A percentile compares a stretch with the other conserved stretches of the same genome.
phyloP scores from a whole-genome alignment of 1,284 basidiomycete species.

The Cutaneotrichosporon sp. region DNA sequence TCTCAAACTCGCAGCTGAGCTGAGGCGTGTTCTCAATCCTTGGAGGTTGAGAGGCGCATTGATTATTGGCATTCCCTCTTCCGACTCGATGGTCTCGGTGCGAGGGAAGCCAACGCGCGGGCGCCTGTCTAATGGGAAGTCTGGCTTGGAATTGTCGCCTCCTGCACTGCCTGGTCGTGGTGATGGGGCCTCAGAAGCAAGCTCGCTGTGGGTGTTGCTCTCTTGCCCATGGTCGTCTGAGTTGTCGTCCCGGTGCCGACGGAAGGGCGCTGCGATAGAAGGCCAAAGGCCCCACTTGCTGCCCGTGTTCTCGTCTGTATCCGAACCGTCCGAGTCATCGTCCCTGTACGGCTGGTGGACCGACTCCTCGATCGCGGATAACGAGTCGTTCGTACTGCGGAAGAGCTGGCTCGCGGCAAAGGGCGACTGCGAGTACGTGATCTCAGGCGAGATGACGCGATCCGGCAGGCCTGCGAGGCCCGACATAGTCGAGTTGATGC shows the following conservation, averaged over 20 bases:
- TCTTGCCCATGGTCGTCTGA: conserved; percentile 27
- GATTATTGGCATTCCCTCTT: conserved; percentile 22
- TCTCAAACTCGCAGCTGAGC: conserved; percentile 40
- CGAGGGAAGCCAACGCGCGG: conserved; percentile 40
- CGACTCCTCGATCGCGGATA: conserved; percentile 47
- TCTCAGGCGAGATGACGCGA: conserved; percentile 48
- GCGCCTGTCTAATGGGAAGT: conserved; percentile 16
- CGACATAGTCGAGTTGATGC: conserved; percentile 47
- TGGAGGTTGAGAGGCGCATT: conserved; percentile 26
- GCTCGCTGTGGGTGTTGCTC: conserved; percentile 9
- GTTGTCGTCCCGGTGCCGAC: conserved; percentile 65
- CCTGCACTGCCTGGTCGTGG: conserved; percentile 3
- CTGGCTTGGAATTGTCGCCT: neutral
- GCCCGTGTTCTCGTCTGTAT: conserved; percentile 50
- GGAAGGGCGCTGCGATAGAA: conserved; percentile 68
- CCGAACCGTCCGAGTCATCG: conserved; percentile 35
- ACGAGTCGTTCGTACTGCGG: conserved; percentile 42
- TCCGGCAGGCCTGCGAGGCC: conserved; percentile 27
- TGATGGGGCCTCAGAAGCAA: conserved; percentile 14
- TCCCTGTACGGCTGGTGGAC: conserved; percentile 42
- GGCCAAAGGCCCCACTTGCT: conserved; percentile 51
- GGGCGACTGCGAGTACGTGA: conserved; percentile 65
- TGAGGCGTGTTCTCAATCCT: conserved; percentile 39
- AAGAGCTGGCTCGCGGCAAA: conserved; percentile 85
- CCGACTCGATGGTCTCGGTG: conserved; percentile 41